These are phyloP conservation scores for Ichthyophthirius multifiliis DNA, from an alignment of 169 alveolate genomes.

Conservation along the genomic window DNA sequence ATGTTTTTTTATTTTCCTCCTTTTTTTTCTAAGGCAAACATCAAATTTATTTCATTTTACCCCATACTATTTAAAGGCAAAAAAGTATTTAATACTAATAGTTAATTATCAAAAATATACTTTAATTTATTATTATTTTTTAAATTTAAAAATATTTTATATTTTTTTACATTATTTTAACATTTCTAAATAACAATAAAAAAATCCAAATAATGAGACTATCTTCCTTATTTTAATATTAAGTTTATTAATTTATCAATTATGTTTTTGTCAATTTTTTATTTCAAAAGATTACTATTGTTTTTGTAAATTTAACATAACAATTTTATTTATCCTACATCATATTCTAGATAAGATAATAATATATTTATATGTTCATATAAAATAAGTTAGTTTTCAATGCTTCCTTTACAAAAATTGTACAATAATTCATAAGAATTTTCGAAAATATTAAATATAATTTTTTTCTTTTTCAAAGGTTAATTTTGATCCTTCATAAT, in stretches of 20 bases:
- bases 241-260: constrained; percentile 8
- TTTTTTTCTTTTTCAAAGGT: constrained; percentile 14
- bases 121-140: too few species aligned
- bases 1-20: neutral
- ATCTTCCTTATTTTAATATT: constrained; percentile 37
- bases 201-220: constrained; percentile 14
- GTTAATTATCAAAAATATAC: constrained; percentile 30
- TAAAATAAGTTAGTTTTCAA: constrained; percentile 30
- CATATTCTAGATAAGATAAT: constrained; percentile 15
- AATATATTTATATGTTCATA: constrained; percentile 13
- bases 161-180: too few species aligned
- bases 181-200: constrained; percentile 16
- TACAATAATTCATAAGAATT: constrained; percentile 16
- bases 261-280: neutral
- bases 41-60: neutral
- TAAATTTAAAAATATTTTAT: too few species aligned
- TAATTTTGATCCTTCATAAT: neutral
- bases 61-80: neutral
- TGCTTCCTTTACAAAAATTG: constrained; percentile 22
- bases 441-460: neutral
- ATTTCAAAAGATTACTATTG: constrained; percentile 11
- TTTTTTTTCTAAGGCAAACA: constrained; percentile 7
- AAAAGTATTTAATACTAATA: constrained; percentile 25
- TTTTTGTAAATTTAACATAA: constrained; percentile 49
- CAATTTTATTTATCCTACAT: constrained; percentile 38